phyloP scores from a whole-genome alignment of 2,329 filamentous ascomycete species.

The Talaromyces sp. region DNA sequence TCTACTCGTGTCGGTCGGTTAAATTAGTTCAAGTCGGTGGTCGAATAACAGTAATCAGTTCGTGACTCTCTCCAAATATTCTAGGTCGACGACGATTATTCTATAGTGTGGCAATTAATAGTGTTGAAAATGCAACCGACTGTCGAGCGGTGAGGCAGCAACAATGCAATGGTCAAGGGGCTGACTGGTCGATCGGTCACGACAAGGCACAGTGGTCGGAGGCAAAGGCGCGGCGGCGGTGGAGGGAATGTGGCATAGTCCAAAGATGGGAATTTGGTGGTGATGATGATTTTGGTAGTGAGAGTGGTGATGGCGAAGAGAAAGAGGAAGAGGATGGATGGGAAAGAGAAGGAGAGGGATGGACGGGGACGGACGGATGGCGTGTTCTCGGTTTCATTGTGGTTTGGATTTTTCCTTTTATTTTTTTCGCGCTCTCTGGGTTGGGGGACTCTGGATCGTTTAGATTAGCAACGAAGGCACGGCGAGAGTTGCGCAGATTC shows the following conservation, averaged over 20 bases:
- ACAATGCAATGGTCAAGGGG: conserved; percentile 18
- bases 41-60: not conserved
- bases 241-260: conserved; percentile 32
- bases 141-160: conserved; percentile 15
- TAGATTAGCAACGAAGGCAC: conserved; percentile 12
- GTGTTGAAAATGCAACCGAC: conserved; percentile 27
- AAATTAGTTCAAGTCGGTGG: not conserved
- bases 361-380: conserved; percentile 18
- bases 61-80: not conserved
- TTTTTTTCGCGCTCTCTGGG: not conserved
- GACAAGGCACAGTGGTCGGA: conserved; percentile 30
- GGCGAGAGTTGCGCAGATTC: not conserved
- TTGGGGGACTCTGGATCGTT: conserved; percentile 8
- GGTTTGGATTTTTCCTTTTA: conserved; percentile 8
- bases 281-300: conserved; percentile 23
- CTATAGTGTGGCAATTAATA: not conserved
- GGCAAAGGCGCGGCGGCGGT: conserved; percentile 21
- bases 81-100: not conserved
- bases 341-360: conserved; percentile 20
- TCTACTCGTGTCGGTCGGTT: not conserved
- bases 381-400: conserved; percentile 30
- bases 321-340: conserved; percentile 12
- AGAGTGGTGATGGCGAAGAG: conserved; percentile 20
- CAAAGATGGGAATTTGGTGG: conserved; percentile 18
- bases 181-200: conserved; percentile 24